Conservation (phyloP, 768 basidiomycete species). For the Lactarius tabidus region DNA sequence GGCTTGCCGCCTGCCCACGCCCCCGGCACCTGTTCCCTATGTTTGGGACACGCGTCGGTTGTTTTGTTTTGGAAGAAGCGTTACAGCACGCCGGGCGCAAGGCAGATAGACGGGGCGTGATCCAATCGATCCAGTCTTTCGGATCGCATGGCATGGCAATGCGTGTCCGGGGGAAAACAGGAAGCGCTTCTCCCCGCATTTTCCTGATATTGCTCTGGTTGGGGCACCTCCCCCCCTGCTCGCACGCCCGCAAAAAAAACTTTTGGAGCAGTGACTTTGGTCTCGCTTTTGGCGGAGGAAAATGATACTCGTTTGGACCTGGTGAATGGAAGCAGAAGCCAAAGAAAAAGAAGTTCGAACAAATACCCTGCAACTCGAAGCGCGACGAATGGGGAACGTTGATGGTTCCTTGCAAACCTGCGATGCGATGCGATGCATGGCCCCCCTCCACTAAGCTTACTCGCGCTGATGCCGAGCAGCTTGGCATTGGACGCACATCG, state of each 20-base stretch:
- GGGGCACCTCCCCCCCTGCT: background rate
- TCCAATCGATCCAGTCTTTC: background rate
- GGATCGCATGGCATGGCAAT: background rate
- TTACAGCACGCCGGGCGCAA: background rate
- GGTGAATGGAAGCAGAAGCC: background rate
- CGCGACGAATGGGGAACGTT: background rate
- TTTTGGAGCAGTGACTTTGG: background rate
- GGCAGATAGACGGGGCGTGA: background rate
- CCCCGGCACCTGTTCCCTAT: slow-evolving; percentile 1
- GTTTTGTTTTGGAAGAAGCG: slow-evolving; percentile 2
- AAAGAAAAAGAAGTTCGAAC: background rate
- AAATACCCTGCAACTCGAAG: background rate
- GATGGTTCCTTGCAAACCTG: too few species aligned
- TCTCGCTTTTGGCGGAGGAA: background rate
- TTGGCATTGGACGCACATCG: background rate
- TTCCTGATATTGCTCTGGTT: background rate
- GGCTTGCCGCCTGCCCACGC: background rate
- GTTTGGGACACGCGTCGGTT: background rate
- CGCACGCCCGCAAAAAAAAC: background rate
- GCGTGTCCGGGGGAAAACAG: background rate
- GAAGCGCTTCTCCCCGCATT: background rate
- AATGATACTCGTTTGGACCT: background rate
- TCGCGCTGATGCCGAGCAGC: background rate
- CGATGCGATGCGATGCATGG: too few species aligned
- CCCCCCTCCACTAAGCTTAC: background rate